Evolutionary conservation across 805 yeast genomes (phyloP), one percentile per base, ranked within the genome.

Genomic region (Brettanomyces sp.): DNA sequence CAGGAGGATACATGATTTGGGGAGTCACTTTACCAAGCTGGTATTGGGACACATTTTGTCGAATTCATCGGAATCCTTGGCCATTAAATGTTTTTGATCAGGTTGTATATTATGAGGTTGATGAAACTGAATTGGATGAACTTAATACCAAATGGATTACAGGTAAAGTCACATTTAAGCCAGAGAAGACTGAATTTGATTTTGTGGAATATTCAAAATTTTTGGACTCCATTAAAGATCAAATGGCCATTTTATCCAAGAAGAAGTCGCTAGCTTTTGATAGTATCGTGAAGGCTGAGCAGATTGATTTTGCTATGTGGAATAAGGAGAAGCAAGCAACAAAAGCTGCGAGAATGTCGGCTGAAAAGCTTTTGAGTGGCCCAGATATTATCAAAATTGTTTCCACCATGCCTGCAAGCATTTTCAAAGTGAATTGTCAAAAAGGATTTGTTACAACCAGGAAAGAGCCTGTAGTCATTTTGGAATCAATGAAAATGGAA

Each of bases 401-500:
- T n/a, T 47, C 63, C 5, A 51, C 50, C 4, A 64, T 64, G 68
- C 54, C 66, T 11, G 64, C 66, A 2, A 63, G 60, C 49, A 59
- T 64, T 18, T 64, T 62, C 49, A 64, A 63, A 47, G 52, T 64
- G 24, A 55, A 57, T 35, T 47, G 46, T 12, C 45, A 44, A n/a
- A 54, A 50, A 23, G 66, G 60, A 18, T 62, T 55, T 39, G 42
- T 33, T 2, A 44, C 62, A 7, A 41, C 48, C 4, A 38, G 30
- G 2, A 55, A 52, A 22, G 63, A 60, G 45, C 53, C 53, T 14
- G 37, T 58, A 22, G 45, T 62, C 13, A 50, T 64, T 41, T 46
- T 64, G 11, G 68, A 64, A 49, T 64, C 68, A 5, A 64, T 64
- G 68, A 64, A 64, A 39, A 64, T 64, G 67, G 68, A 64, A 46